Percentiles rank a stretch among this genome's conserved stretches.
phyloP scores from a whole-genome alignment of 371 early-diverging fungal genomes.

The Coemansia sp. region DNA sequence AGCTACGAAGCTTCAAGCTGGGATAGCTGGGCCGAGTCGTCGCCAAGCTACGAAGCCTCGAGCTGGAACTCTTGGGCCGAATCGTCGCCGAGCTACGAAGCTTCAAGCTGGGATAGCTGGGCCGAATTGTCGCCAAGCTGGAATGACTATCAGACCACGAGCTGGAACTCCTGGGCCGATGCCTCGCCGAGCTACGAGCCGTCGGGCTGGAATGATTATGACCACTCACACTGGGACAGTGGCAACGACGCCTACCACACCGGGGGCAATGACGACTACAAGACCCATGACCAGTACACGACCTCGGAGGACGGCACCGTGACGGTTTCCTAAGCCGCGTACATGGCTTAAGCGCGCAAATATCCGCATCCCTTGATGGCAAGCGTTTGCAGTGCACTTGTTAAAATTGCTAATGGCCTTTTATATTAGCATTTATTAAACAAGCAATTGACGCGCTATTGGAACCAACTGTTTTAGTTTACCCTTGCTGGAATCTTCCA shows the following conservation, averaged over 20 bases:
- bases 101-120: constrained; percentile 3
- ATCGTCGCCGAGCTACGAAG: background rate
- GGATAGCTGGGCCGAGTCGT: background rate
- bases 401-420: too few species aligned
- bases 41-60: background rate
- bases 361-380: too few species aligned
- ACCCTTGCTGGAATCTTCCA: too few species aligned
- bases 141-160: background rate
- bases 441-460: too few species aligned
- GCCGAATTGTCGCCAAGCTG: background rate
- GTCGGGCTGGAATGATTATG: background rate
- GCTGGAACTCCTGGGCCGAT: background rate
- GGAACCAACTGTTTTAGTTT: too few species aligned
- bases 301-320: too few species aligned
- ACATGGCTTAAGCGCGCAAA: too few species aligned
- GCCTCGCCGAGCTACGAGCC: background rate
- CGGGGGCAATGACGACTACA: constrained; percentile 6
- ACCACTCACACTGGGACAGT: background rate
- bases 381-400: too few species aligned
- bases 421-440: too few species aligned
- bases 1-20: background rate
- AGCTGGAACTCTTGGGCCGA: background rate
- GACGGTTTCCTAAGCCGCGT: too few species aligned
- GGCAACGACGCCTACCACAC: background rate
- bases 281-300: background rate